Percentiles rank a stretch among this genome's conserved stretches.
phyloP scores from a whole-genome alignment of 2,329 filamentous ascomycete genomes.

The Graphiopsis chlorocephala region DNA sequence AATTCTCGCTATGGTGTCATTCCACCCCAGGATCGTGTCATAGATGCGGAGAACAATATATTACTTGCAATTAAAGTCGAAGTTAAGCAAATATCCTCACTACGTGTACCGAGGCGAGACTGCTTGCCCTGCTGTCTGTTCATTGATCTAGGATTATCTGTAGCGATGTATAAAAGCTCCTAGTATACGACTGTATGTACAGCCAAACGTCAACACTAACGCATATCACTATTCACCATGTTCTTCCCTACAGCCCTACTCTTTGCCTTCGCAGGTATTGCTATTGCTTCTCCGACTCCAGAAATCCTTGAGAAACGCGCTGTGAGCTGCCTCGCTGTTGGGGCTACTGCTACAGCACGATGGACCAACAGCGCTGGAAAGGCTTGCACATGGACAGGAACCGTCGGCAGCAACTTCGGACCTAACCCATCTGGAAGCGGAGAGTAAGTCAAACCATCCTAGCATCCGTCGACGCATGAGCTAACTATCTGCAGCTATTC shows the following conservation, averaged over 20 bases:
- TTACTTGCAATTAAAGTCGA: neutral
- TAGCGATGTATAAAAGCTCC: neutral
- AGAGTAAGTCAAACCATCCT: constrained; percentile 39
- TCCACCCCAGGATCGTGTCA: neutral
- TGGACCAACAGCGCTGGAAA: constrained; percentile 47
- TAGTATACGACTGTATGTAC: neutral
- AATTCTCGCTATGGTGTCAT: neutral
- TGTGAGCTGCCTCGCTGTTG: constrained; percentile 42
- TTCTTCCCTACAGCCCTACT: neutral
- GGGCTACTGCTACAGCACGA: constrained; percentile 43
- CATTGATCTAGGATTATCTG: neutral
- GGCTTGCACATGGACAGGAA: constrained; percentile 44
- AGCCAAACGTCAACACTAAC: neutral
- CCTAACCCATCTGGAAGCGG: constrained; percentile 41
- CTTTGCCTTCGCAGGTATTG: neutral
- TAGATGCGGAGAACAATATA: neutral
- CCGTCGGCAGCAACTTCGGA: constrained; percentile 51
- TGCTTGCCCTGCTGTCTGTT: neutral
- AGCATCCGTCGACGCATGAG: neutral
- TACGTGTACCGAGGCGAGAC: neutral
- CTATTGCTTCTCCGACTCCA: neutral
- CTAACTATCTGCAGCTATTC: constrained; percentile 41
- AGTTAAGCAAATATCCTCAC: neutral
- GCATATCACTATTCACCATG: neutral
- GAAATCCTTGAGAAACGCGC: constrained; percentile 15